phyloP scores from a whole-genome alignment of 768 basidiomycete genomes.

The Russula sp. region DNA sequence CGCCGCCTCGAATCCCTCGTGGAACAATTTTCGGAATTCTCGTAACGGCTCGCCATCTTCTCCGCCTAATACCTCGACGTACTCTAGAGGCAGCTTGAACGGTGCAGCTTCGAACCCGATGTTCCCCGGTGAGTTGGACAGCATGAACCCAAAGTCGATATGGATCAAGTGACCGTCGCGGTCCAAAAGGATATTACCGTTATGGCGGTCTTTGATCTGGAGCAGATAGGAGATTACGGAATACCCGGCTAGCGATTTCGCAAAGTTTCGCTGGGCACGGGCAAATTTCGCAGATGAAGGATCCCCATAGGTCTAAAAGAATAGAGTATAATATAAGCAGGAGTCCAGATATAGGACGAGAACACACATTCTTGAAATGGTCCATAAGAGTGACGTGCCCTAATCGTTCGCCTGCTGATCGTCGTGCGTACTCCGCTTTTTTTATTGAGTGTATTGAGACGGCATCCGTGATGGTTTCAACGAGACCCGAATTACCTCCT shows the following conservation, averaged over 20 bases:
- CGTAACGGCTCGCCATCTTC: constrained; percentile 67
- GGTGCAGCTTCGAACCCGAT: constrained; percentile 99
- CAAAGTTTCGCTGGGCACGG: constrained; percentile 91
- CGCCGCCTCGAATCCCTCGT: constrained; percentile 89
- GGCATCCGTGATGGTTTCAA: constrained; percentile 97
- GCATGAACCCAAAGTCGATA: constrained; percentile 98
- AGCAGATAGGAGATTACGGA: constrained; percentile 94
- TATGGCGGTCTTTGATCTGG: constrained; percentile 98
- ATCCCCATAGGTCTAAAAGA: constrained; percentile 78
- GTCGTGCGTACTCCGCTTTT: constrained; percentile 94
- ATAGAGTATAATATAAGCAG: neutral
- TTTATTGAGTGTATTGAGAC: constrained; percentile 99
- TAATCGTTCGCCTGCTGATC: constrained; percentile 73
- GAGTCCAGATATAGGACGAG: neutral
- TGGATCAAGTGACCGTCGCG: constrained; percentile 93
- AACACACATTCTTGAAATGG: constrained; percentile 80
- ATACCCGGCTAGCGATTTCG: constrained; percentile 94
- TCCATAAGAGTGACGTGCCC: constrained; percentile 89
- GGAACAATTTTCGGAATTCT: constrained; percentile 86
- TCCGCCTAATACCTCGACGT: constrained; percentile 93
- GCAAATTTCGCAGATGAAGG: constrained; percentile 82
- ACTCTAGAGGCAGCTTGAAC: constrained; percentile 93
- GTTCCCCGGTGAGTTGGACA: constrained; percentile 95
- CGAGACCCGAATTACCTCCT: constrained; percentile 86
- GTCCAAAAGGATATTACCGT: constrained; percentile 96